phyloP scores from a whole-genome alignment of 176 grass and related monocot species.

The Eremochloa ophiuroides region DNA sequence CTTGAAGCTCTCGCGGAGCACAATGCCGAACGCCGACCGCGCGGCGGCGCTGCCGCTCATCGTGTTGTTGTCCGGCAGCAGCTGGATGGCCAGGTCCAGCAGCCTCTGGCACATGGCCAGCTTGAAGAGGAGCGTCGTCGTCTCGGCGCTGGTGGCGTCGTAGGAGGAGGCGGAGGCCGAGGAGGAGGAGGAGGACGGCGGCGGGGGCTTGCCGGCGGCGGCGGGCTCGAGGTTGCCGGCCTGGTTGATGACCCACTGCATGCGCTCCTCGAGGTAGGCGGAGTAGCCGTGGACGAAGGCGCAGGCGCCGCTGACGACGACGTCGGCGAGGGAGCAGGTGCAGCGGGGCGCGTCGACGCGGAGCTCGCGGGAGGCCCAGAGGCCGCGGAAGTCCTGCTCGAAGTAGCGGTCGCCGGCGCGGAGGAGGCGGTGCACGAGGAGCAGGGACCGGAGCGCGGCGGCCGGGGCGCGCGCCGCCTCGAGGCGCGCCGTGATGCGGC shows the following conservation, averaged over 20 bases:
- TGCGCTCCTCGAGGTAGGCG: constrained; percentile 77
- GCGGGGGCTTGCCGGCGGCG: neutral
- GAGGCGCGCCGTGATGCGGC: constrained; percentile 64
- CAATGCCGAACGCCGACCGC: constrained; percentile 63
- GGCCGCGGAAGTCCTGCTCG: constrained; percentile 71
- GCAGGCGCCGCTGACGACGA: constrained; percentile 22
- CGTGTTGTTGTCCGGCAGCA: constrained; percentile 48
- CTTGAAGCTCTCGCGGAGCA: constrained; percentile 87
- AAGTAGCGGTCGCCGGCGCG: constrained; percentile 83
- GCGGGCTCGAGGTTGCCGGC: constrained; percentile 75
- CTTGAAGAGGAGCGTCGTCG: constrained; percentile 42
- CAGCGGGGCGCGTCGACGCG: constrained; percentile 35
- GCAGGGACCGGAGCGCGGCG: constrained; percentile 51
- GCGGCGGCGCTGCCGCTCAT: constrained; percentile 43
- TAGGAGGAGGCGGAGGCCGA: constrained; percentile 17
- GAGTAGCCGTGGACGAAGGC: constrained; percentile 75
- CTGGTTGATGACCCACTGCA: constrained; percentile 77
- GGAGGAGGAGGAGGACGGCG: neutral
- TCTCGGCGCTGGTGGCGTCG: constrained; percentile 22
- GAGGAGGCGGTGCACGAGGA: constrained; percentile 88
- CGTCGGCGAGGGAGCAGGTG: constrained; percentile 1
- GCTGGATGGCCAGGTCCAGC: constrained; percentile 75
- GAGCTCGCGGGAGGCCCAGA: constrained; percentile 64
- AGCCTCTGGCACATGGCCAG: constrained; percentile 70
- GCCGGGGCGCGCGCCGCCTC: constrained; percentile 43